Evolutionary conservation across 2,329 filamentous ascomycete species (phyloP), one percentile per base, ranked within the genome.

Genomic region (Fusarium tanahbumbuense): DNA sequence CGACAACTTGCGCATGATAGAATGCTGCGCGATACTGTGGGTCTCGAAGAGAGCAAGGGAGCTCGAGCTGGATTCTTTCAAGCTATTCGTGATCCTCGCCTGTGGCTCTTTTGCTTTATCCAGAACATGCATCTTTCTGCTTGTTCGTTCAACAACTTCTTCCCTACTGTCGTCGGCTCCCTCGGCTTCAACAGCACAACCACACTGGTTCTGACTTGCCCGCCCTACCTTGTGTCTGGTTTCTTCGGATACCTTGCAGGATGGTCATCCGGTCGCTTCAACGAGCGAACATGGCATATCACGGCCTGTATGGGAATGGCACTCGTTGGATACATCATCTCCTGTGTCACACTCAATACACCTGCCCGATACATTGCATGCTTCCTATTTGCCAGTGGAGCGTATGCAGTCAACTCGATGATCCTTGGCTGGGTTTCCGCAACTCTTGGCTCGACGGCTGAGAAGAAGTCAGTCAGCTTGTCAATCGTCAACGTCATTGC

Each of bases 201-300:
- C 57, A 83, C 77, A 10, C 72, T 86, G 12, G 77, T 85, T 10
- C 78, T 86, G 8, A 85, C 83, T 0, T 81, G 80, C 3, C 83
- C 83, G 0, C 83, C 83, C 1, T 85, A 84, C 49, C 75, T 83
- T 8, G 76, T 83, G 5, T 81, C 81, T 2, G 80, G 75, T 6
- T 79, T 79, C 25, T 79, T 80, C 15, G 82, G 82, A 8, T 81
- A 84, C 42, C 60, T 80, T 3, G 79, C 80, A 7, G 83, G 80
- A 2, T 80, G 81, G 70, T 83, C 78, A 3, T 84, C 83, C 0
- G 83, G 82, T 3, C 76, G 76, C 10, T 78, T 81, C 67, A 80
- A 83, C 34, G 81, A 84, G 54, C 73, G 81, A 80, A 83, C 63
- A 75, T 75, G 60, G 61, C 73, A 75, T 27, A 72, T 75, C 6